Conservation (phyloP, 768 basidiomycete genomes). For the Calocybe gangraenosa region DNA sequence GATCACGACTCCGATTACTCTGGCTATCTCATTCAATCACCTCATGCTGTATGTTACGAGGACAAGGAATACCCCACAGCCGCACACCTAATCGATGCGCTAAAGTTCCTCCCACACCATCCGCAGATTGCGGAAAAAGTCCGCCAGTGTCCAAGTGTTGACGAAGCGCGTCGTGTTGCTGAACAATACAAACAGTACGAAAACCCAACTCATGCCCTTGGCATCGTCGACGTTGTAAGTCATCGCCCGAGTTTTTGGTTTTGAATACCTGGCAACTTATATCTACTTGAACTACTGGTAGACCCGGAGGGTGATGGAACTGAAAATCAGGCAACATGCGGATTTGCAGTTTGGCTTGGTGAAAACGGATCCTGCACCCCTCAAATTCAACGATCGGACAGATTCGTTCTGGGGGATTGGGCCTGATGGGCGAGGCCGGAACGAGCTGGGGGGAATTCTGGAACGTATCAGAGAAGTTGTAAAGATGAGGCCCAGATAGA, state of each 20-base stretch:
- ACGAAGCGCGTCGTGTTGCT: slow-evolving; percentile 37
- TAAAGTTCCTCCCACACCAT: slow-evolving; percentile 54
- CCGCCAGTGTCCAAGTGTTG: slow-evolving; percentile 44
- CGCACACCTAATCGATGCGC: slow-evolving; percentile 71
- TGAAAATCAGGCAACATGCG: slow-evolving; percentile 71
- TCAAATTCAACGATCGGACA: slow-evolving; percentile 48
- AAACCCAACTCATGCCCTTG: neutral
- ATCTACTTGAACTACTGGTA: slow-evolving; percentile 18
- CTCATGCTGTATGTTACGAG: slow-evolving; percentile 53
- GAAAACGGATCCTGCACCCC: slow-evolving; percentile 41
- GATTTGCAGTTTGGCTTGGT: slow-evolving; percentile 46
- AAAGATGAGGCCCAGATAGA: slow-evolving; percentile 6
- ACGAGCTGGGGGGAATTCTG: slow-evolving; percentile 62
- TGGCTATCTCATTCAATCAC: slow-evolving; percentile 65
- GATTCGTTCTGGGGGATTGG: slow-evolving; percentile 71
- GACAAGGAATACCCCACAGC: slow-evolving; percentile 60
- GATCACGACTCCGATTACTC: slow-evolving; percentile 34
- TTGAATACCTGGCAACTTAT: neutral
- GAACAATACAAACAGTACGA: neutral
- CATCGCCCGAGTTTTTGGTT: neutral
- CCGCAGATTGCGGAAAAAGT: slow-evolving; percentile 57
- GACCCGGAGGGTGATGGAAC: slow-evolving; percentile 66
- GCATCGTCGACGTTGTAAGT: slow-evolving; percentile 6
- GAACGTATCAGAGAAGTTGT: slow-evolving; percentile 39
- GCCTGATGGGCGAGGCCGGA: slow-evolving; percentile 39